Percentiles rank a stretch among this genome's conserved stretches.
phyloP scores from a whole-genome alignment of 768 basidiomycete species.

The Hericium erinaceus region DNA sequence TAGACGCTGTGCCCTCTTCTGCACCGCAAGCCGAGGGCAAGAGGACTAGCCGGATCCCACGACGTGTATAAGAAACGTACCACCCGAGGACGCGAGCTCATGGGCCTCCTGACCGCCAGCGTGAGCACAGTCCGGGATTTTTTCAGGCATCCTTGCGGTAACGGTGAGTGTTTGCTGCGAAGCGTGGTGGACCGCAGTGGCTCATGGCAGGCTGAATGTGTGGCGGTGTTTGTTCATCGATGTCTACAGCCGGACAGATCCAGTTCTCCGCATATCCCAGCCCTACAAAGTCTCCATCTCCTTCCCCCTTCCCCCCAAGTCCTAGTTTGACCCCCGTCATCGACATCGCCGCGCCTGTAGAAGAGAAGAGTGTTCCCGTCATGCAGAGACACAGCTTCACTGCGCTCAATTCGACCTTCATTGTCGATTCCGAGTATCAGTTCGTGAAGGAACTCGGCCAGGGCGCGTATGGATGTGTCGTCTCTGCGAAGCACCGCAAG shows the following conservation, averaged over 20 bases:
- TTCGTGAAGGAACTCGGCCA: conserved; percentile 97
- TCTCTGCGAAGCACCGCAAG: conserved; percentile 73
- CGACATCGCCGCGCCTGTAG: neutral
- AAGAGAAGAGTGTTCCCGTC: neutral
- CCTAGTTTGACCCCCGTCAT: neutral
- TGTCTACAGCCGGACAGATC: neutral
- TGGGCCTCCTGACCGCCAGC: neutral
- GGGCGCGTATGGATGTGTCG: conserved; percentile 90
- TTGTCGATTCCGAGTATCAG: conserved; percentile 83
- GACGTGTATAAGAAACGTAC: neutral
- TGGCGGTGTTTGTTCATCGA: neutral
- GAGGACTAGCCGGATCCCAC: neutral
- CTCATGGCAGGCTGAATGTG: neutral
- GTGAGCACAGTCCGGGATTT: neutral
- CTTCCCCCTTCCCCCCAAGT: neutral
- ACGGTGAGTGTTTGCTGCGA: neutral
- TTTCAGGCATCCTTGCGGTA: neutral
- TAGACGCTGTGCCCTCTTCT: neutral
- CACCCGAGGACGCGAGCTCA: neutral
- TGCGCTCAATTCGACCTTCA: conserved; percentile 77
- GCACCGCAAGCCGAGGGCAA: neutral
- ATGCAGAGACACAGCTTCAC: conserved; percentile 76
- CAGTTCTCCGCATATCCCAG: neutral
- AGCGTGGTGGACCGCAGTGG: neutral
- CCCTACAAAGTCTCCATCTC: neutral